Evolutionary conservation across 805 yeast species (phyloP).

Genomic region (Suhomyces sp.): DNA sequence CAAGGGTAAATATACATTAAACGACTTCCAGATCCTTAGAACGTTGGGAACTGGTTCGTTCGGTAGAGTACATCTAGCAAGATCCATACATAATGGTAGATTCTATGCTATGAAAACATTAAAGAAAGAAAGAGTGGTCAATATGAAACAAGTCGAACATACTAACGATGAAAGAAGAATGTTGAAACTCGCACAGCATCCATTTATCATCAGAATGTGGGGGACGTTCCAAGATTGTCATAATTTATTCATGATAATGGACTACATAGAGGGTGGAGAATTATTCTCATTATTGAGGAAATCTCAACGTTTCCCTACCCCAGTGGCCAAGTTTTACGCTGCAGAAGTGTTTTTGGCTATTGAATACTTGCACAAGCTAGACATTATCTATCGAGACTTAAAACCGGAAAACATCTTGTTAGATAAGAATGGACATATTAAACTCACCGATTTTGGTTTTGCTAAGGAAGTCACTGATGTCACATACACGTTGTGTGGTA

Average conservation of each 20-base stretch:
- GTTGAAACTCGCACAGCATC: slow-evolving; percentile 58
- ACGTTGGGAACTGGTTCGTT: slow-evolving; percentile 63
- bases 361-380: slow-evolving; percentile 58
- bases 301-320: slow-evolving; percentile 59
- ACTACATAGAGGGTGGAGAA: slow-evolving; percentile 65
- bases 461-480: slow-evolving; percentile 61
- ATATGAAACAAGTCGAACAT: slow-evolving; percentile 64
- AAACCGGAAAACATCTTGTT: slow-evolving; percentile 61
- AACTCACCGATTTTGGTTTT: slow-evolving; percentile 61
- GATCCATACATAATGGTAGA: slow-evolving; percentile 58
- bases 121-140: slow-evolving; percentile 56
- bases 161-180: slow-evolving; percentile 63
- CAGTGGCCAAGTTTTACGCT: slow-evolving; percentile 63
- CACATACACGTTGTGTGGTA: slow-evolving; percentile 63
- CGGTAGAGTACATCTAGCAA: slow-evolving; percentile 58
- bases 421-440: slow-evolving; percentile 60
- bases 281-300: slow-evolving; percentile 55
- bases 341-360: slow-evolving; percentile 61
- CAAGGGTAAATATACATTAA: slow-evolving; percentile 56
- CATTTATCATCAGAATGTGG: slow-evolving; percentile 63
- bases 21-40: slow-evolving; percentile 55
- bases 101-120: slow-evolving; percentile 61
- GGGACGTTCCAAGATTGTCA: slow-evolving; percentile 63
- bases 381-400: slow-evolving; percentile 59
- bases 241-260: slow-evolving; percentile 63